phyloP scores from a whole-genome alignment of 495 filamentous ascomycete species.

The Talaromyces trachyspermus region DNA sequence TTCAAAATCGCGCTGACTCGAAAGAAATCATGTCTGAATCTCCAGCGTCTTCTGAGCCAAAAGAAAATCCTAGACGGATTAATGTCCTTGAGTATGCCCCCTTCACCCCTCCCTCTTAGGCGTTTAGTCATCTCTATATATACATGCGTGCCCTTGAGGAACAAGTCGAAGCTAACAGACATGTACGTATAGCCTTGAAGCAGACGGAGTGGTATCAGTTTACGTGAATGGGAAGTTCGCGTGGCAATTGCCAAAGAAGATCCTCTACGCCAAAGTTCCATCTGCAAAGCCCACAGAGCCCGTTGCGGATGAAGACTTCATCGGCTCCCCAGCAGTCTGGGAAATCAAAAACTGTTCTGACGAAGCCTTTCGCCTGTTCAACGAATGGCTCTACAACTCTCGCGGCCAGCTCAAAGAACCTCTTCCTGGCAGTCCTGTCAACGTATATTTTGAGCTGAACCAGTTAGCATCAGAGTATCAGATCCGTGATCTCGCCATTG shows the following conservation, averaged over 20 bases:
- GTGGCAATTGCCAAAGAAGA: constrained; percentile 4
- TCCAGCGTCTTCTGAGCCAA: too few species aligned
- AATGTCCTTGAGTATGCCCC: too few species aligned
- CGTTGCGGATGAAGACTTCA: not conserved
- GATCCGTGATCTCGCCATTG: not conserved
- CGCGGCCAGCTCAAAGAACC: not conserved
- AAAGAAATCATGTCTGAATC: not conserved
- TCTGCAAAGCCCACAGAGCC: not conserved
- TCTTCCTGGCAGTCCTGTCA: not conserved
- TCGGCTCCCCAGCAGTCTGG: not conserved
- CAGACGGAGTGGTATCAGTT: not conserved
- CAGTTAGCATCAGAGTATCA: not conserved
- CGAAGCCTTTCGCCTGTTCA: constrained; percentile 1
- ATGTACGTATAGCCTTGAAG: constrained; percentile 5
- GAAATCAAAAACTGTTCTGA: not conserved
- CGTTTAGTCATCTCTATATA: too few species aligned
- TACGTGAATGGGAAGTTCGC: not conserved
- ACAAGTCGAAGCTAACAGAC: too few species aligned
- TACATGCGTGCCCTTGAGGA: too few species aligned
- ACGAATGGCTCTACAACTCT: constrained; percentile 6
- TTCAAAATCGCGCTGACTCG: not conserved
- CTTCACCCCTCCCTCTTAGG: too few species aligned
- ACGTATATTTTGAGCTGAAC: not conserved
- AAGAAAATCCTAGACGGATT: too few species aligned
- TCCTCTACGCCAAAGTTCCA: not conserved